These are phyloP conservation scores for Zasmidium angulare DNA, from an alignment of 2,329 filamentous ascomycete genomes.

Conservation along the genomic window DNA sequence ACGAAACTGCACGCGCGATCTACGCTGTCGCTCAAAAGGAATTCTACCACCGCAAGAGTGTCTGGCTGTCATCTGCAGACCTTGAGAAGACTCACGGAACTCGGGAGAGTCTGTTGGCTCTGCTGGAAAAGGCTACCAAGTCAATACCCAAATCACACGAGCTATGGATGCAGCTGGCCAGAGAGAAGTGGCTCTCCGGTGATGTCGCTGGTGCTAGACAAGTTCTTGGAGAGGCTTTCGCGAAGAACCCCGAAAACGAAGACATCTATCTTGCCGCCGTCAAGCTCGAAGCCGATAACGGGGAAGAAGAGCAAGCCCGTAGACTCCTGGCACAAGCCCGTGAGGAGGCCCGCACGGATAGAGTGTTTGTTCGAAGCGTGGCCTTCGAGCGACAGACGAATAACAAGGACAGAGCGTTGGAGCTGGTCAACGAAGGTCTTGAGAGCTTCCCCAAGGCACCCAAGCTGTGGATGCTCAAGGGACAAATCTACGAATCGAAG, in stretches of 20 bases:
- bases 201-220: constrained; percentile 82
- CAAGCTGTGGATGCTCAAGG: constrained; percentile 98
- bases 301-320: constrained; percentile 77
- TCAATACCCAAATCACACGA: constrained; percentile 88
- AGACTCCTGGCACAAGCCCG: constrained; percentile 79
- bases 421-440: constrained; percentile 82
- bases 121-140: constrained; percentile 90
- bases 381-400: constrained; percentile 86
- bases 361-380: constrained; percentile 95
- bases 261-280: constrained; percentile 97
- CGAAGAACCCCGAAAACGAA: constrained; percentile 94
- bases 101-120: constrained; percentile 76
- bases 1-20: constrained; percentile 89
- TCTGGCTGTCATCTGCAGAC: constrained; percentile 89
- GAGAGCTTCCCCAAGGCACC: constrained; percentile 80
- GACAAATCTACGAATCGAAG: constrained; percentile 89
- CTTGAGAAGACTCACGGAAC: constrained; percentile 86
- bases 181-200: constrained; percentile 88
- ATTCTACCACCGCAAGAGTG: constrained; percentile 81
- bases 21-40: constrained; percentile 87
- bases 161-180: constrained; percentile 92
- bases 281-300: constrained; percentile 90
- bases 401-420: constrained; percentile 76
- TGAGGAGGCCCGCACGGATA: constrained; percentile 86
- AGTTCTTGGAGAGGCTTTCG: constrained; percentile 86